A percentile compares a stretch with the other conserved stretches of the same genome.
Conservation (phyloP, 352 stramenopile species). For the Thalassiosira exigua region DNA sequence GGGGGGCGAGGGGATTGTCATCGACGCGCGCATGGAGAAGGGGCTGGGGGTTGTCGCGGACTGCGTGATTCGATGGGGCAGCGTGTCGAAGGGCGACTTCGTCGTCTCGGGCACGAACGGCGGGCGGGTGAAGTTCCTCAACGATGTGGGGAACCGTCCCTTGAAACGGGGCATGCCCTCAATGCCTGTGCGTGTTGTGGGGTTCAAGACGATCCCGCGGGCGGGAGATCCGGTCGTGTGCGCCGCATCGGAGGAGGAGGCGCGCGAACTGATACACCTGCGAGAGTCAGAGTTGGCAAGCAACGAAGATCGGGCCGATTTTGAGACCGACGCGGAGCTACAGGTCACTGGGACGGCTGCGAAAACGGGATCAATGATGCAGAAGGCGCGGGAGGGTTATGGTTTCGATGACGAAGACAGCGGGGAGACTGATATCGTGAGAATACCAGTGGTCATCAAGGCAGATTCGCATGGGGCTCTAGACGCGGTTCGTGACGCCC, state of each 20-base stretch:
- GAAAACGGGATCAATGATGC: constrained; percentile 61
- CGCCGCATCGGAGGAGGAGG: constrained; percentile 74
- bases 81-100: constrained; percentile 69
- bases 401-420: constrained; percentile 38
- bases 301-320: constrained; percentile 49
- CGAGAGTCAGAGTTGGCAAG: constrained; percentile 55
- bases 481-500: constrained; percentile 70
- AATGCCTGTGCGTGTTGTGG: constrained; percentile 78
- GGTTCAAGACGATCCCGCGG: constrained; percentile 78
- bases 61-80: constrained; percentile 80
- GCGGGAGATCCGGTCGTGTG: constrained; percentile 78
- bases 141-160: constrained; percentile 75
- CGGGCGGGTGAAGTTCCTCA: constrained; percentile 76
- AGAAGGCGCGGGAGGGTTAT: constrained; percentile 55
- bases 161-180: constrained; percentile 67
- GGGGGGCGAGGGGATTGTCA: constrained; percentile 75
- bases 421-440: constrained; percentile 47
- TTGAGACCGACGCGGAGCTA: constrained; percentile 41
- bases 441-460: constrained; percentile 83
- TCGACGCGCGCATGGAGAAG: constrained; percentile 81
- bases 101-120: constrained; percentile 73
- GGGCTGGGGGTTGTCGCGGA: constrained; percentile 79
- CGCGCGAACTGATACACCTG: constrained; percentile 69
- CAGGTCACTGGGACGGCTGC: constrained; percentile 55
- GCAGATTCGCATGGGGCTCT: constrained; percentile 81